Evolutionary conservation across 768 basidiomycete genomes (phyloP), one percentile per base, ranked within the genome.

Genomic region (Paxillus rubicundulus): DNA sequence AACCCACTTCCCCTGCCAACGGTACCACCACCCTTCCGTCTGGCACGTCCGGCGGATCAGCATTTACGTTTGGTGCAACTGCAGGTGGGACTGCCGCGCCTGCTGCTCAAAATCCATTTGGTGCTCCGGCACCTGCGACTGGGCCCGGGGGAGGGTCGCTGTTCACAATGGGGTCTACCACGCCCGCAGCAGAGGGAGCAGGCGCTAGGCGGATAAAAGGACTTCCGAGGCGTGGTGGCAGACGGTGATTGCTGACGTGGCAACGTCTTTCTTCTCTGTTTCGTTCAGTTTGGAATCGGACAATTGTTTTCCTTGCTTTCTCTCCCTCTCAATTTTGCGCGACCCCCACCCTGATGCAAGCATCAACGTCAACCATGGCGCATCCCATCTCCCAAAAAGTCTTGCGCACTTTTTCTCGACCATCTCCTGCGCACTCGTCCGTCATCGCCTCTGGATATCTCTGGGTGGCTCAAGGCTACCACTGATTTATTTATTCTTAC

Each of bases 81-180:
- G 12, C 57, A 27, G 64, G 60, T 52, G 69, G 67, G 20, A 64
- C 70, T 47, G 71, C 75, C 32, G 61, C 73, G n/a, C 61, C 75
- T 33, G 66, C 63, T 27, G 12, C 13, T 28, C 65, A 75, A 5
- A 76, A 75, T 34, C 75, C 78, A 9, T 84, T 83, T 55, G 71
- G 74, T 60, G 70, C 72, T 5, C 8, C 62, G 2, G 63, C 73
- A 9, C n/a, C 66, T 33, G 69, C 71, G 13, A 62, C 76, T 9
- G 64, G 76, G 2, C 16, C 59, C 2, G 48, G 21, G 30, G 68
- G 70, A 7, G 64, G 54, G 47, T 59, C 69, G 3, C 54, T 85
- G 33, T 85, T 85, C 60, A 85, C 82, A 12, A 84, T 85, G 48
- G 84, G 84, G 28, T 73, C 84, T 43, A 76, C 79, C 2, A 78